Evolutionary conservation across 2,329 filamentous ascomycete species (phyloP).

Genomic region (Nannizzia gypsea): DNA sequence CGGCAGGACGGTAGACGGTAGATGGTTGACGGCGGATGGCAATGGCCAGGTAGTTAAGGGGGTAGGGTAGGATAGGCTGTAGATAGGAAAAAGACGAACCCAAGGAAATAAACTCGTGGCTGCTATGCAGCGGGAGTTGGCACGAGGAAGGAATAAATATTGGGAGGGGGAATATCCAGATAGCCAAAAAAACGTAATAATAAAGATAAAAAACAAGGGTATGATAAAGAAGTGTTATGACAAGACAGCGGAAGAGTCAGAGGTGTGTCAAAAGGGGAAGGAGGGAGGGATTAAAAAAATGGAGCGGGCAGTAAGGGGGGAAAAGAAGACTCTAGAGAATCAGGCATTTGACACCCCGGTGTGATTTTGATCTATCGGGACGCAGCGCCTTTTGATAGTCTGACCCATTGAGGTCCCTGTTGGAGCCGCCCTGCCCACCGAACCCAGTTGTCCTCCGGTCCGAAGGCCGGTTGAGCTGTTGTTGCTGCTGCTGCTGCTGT

Average conservation of each 20-base stretch:
- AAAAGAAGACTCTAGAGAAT: slow-evolving; percentile 25
- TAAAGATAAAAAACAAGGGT: background rate
- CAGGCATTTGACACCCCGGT: slow-evolving; percentile 28
- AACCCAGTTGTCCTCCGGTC: slow-evolving; percentile 29
- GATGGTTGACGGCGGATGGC: background rate
- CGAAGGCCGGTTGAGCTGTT: slow-evolving; percentile 19
- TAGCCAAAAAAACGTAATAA: background rate
- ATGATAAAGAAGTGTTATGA: background rate
- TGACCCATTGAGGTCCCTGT: slow-evolving; percentile 18
- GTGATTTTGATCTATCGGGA: slow-evolving; percentile 26
- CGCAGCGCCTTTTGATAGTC: slow-evolving; percentile 32
- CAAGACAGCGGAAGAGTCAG: too few relatives aligned
- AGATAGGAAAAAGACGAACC: background rate
- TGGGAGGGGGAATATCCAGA: background rate
- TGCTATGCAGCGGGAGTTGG: background rate
- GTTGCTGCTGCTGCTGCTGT: slow-evolving; percentile 37
- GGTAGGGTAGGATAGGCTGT: background rate
- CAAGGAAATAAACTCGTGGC: background rate
- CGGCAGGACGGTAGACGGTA: background rate
- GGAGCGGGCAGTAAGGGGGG: background rate
- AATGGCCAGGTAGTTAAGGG: background rate
- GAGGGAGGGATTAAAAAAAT: background rate
- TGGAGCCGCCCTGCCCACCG: slow-evolving; percentile 16
- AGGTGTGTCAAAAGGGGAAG: background rate
- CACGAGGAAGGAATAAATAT: background rate